Evolutionary conservation across 768 basidiomycete genomes (phyloP), one percentile per base, ranked within the genome.

Genomic region (Calocybe gangraenosa): DNA sequence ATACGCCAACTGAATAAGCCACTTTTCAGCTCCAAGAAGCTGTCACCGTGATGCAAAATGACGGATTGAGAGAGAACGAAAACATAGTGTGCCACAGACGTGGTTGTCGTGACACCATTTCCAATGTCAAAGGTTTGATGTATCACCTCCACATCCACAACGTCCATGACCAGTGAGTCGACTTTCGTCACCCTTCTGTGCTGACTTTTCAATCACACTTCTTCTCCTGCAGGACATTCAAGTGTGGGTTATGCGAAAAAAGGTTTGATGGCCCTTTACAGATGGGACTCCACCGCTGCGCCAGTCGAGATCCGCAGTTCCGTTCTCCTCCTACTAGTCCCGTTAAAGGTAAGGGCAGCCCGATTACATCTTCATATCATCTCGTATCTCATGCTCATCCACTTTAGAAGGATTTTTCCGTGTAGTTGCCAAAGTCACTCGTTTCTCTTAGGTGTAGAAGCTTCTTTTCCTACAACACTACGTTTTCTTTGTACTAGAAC

Each of bases 71-170:
- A 17, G 63, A 63, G 35, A 53, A 58, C 7, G 60, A 66, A 25
- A 55, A 36, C 15, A 60, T 81, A 15, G 57, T 58, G 6, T 80
- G 78, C 52, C 66, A 64, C 19, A 69, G 75, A 30, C 56, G 64
- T 25, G 74, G 68, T 22, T 80, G 79, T 55, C 54, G 55, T 11
- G 68, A 77, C 58, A 62, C 66, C 7, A 54, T 80, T 17, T 57
- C 60, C 4, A 62, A 65, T 40, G 64, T 69, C 43, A 68, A 67
- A 50, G 70, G 73, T 15, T 65, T 80, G 39, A 70, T 70, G 52
- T 75, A 66, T 53, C 79, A 79, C 53, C 58, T 79, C 17, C 76
- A 81, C 51, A 75, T 80, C 38, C 79, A 80, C 57, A 73, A 78
- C 50, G 70, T 80, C 23, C 64, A 68, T 23, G 73, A 76, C 42